Evolutionary conservation across 1,139 yeast genomes (phyloP), one percentile per base, ranked within the genome.

Genomic region (Lodderomyces elongisporus): DNA sequence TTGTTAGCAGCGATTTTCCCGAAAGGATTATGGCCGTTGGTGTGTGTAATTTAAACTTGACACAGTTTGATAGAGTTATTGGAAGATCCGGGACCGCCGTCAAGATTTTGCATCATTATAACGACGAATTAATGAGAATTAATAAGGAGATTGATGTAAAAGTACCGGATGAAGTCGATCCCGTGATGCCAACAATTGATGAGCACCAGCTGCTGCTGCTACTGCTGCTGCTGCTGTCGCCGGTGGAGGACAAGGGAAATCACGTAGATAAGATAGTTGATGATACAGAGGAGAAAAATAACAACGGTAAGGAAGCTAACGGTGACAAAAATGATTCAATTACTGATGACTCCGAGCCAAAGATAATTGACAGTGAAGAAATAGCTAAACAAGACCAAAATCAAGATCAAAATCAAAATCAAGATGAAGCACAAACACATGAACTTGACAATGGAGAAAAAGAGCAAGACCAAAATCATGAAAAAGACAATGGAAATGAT

Each of bases 21-120:
- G 56, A 70, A 2, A 80, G 82, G 10, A 70, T 79, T 0, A 69
- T 77, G 49, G 96, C 96, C 0, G 73, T 89, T 21, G 98, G 98
- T 1, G 52, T 67, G 4, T 77, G 87, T 23, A 56, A 62, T 23
- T 48, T 76, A 46, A 74, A 84, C 48, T 49, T 85, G 49, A 52
- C 61, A 3, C 54, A 57, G 3, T 58, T 62, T 32, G 59, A 59
- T 4, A 51, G 56, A 6, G 79, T 74, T 1, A 51, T 69, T 14
- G 85, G 85, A 0, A 58, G 67, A 14, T 62, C 67, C 6, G 94
- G 93, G 12, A 66, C 77, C n/a, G 88, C 85, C 0, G 91, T 82
- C 1, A 66, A 69, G 23, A 57, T 82, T 2, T 40, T 71, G 10
- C 91, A 82, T 47, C 60, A 61, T 29, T 49, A 65, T 20, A 71